Conservation (phyloP, 2,329 filamentous ascomycete species). For the Sarocladium strictum region DNA sequence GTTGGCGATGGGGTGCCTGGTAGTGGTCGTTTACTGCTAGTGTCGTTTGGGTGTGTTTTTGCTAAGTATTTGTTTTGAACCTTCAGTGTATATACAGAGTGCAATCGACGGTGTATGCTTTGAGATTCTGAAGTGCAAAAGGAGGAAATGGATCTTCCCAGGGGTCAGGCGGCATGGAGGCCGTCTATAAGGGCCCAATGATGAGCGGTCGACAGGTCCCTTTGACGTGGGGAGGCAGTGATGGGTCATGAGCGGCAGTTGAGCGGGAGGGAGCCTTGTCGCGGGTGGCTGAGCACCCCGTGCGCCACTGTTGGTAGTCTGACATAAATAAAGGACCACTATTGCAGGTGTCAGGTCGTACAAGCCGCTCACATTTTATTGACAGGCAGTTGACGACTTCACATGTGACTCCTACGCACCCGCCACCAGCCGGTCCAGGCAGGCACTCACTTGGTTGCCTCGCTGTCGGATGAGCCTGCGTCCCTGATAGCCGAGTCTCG, state of each 20-base stretch:
- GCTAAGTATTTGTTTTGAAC: too few relatives aligned
- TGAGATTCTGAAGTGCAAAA: not conserved
- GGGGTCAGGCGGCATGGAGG: not conserved
- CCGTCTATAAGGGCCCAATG: not conserved
- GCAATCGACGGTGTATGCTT: not conserved
- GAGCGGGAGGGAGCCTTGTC: not conserved
- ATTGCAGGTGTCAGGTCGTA: not conserved
- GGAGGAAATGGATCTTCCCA: too few relatives aligned
- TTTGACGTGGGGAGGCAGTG: not conserved
- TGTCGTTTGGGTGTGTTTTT: not conserved
- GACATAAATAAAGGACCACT: not conserved
- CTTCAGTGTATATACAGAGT: not conserved
- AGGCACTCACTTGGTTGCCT: too few relatives aligned
- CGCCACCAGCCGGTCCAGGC: not conserved
- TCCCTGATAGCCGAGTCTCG: too few relatives aligned
- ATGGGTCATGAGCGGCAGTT: not conserved
- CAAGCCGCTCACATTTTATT: not conserved
- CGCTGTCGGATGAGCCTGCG: too few relatives aligned
- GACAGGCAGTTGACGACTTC: not conserved
- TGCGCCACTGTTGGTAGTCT: not conserved
- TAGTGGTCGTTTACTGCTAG: not conserved
- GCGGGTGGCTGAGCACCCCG: not conserved
- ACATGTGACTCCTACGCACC: not conserved
- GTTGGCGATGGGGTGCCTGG: not conserved
- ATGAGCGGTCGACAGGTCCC: not conserved